Evolutionary conservation across 2,329 filamentous ascomycete species (phyloP).

Genomic region (Aspergillus novoparasiticus): DNA sequence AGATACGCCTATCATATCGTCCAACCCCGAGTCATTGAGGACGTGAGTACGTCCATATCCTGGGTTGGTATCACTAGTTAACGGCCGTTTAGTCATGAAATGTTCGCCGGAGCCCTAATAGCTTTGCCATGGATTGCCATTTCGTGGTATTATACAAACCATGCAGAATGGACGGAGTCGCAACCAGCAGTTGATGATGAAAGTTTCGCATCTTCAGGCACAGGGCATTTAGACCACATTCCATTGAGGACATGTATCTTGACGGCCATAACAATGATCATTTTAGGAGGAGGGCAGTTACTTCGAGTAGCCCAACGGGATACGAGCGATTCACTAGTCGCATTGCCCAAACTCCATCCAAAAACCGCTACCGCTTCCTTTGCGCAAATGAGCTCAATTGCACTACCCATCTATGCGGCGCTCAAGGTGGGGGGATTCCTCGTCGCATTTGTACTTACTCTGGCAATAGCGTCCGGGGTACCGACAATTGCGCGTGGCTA

Average conservation of each 20-base stretch:
- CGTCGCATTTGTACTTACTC: conserved; percentile 55
- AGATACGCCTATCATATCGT: background rate
- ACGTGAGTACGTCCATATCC: conserved; percentile 3
- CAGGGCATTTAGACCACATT: conserved; percentile 21
- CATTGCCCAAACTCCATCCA: conserved; percentile 22
- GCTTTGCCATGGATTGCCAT: conserved; percentile 39
- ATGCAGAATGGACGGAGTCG: conserved; percentile 20
- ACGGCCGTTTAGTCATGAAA: conserved; percentile 43
- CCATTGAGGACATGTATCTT: conserved; percentile 29
- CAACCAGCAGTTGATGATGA: conserved; percentile 14
- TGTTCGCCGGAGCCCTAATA: conserved; percentile 52
- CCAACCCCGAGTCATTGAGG: background rate
- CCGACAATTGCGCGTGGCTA: conserved; percentile 25
- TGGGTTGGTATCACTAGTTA: background rate
- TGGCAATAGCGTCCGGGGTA: conserved; percentile 50
- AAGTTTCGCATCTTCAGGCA: conserved; percentile 8
- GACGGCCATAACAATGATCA: conserved; percentile 34
- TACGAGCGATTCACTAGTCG: conserved; percentile 10
- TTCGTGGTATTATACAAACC: conserved; percentile 39
- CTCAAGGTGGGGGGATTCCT: conserved; percentile 58
- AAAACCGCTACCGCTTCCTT: conserved; percentile 25
- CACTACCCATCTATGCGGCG: conserved; percentile 59
- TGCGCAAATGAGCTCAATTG: conserved; percentile 43
- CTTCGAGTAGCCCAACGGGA: conserved; percentile 19
- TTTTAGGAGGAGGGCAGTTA: conserved; percentile 33